Evolutionary conservation across 257 asterid species (phyloP), one percentile per base, ranked within the genome.

Genomic region (Solanum medicagineum): DNA sequence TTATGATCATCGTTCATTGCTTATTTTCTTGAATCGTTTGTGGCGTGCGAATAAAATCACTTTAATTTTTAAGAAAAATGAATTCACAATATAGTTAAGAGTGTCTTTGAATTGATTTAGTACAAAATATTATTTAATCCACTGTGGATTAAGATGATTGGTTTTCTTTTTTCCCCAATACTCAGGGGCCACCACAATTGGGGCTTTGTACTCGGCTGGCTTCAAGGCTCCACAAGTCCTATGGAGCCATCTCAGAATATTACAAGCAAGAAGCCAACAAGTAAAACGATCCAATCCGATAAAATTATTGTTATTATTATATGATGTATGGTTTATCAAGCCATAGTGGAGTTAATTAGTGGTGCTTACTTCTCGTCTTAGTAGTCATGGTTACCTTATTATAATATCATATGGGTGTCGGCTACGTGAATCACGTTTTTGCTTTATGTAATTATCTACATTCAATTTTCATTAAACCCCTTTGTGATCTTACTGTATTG

Each of bases 361-460:
- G 44, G 83, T 77, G 65, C 53, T 51, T 51, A 53, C 26, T 49
- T 77, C 47, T 24, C 45, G 51, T 77, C 62, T 75, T 24, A 4
- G 60, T 51, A 77, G 51, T 24, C 45, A 77, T 51, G 15, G 63
- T 15, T 51, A 10, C 53, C n/a, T 77, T 51, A 26, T 51, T 51
- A 77, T 24, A 8, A 49, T 77, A 77, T 77, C 17, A 24, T 51
- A 77, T 77, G 44, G 79, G 47, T 26, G 65, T 77, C 87, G 83
- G 84, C 81, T 84, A 53, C 86, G 42, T 81, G 89, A 87, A 56
- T 81, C 87, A 81, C 87, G 87, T 70, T 84, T 84, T 19, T 45
- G 45, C 83, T 13, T n/a, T 26, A 5, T 14, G 42, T 49, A 24
- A 24, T 47, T 47, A 74, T 47, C 19, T 45, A 74, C 14, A 22